phyloP scores from a whole-genome alignment of 352 stramenopile species.

The Globisporangium emineosum region DNA sequence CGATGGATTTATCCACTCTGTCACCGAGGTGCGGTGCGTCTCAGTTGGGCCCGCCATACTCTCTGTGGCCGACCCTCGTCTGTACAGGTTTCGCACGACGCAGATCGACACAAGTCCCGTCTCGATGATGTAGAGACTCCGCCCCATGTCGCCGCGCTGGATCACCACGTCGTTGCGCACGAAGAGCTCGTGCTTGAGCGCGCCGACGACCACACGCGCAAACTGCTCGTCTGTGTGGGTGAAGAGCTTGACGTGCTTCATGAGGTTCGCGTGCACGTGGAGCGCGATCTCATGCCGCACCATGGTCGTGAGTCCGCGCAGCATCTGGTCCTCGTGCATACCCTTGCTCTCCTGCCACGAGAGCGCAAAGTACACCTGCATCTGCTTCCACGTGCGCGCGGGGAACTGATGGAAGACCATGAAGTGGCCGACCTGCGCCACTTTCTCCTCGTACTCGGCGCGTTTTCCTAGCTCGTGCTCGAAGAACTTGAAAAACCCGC shows the following conservation, averaged over 20 bases:
- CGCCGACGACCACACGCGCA: constrained; percentile 26
- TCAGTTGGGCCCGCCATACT: neutral
- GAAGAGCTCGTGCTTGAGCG: constrained; percentile 43
- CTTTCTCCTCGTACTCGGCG: constrained; percentile 61
- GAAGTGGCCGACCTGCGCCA: constrained; percentile 54
- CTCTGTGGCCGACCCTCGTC: neutral
- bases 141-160: constrained; percentile 35
- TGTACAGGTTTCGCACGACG: constrained; percentile 28
- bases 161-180: constrained; percentile 52
- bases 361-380: constrained; percentile 72
- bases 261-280: constrained; percentile 47
- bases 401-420: constrained; percentile 67
- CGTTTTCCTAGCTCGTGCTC: constrained; percentile 66
- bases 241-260: constrained; percentile 43
- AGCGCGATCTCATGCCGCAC: constrained; percentile 61
- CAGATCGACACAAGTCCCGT: constrained; percentile 59
- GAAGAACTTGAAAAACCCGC: constrained; percentile 67
- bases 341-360: constrained; percentile 70
- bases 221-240: constrained; percentile 32
- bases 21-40: constrained; percentile 12
- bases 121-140: constrained; percentile 55
- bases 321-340: constrained; percentile 51
- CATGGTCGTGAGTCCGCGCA: constrained; percentile 44
- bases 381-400: constrained; percentile 52
- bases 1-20: constrained; percentile 14